Evolutionary conservation across 2,329 filamentous ascomycete genomes (phyloP).

Genomic region (Aspergillus pseudotamarii): DNA sequence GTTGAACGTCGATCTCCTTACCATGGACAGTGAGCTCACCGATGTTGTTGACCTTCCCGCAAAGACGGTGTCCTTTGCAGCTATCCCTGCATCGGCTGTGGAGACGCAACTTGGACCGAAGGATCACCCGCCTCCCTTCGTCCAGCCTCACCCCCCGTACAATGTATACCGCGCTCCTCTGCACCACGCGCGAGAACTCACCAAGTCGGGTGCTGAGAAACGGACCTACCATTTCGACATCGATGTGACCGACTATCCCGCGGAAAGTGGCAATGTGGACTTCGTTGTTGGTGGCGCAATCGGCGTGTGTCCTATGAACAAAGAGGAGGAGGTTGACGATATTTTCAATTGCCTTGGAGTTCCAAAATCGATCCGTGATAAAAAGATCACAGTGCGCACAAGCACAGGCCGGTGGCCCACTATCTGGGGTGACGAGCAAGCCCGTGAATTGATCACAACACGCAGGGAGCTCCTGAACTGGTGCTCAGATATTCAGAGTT

Average conservation of each 20-base stretch:
- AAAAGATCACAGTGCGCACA: constrained; percentile 78
- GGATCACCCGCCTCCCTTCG: constrained; percentile 78
- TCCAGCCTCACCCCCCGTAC: constrained; percentile 93
- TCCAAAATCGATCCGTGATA: constrained; percentile 80
- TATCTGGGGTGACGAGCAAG: constrained; percentile 90
- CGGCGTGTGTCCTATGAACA: constrained; percentile 88
- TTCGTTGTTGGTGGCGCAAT: constrained; percentile 97
- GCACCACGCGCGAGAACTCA: constrained; percentile 82
- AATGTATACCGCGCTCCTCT: constrained; percentile 89
- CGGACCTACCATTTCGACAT: constrained; percentile 97
- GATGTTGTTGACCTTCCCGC: constrained; percentile 72
- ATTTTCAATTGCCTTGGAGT: constrained; percentile 80
- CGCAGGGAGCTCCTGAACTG: constrained; percentile 90
- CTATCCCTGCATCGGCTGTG: constrained; percentile 37
- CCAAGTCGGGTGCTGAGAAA: constrained; percentile 87
- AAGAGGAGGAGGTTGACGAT: constrained; percentile 74
- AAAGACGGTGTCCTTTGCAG: constrained; percentile 69
- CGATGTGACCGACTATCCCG: constrained; percentile 91
- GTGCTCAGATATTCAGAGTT: constrained; percentile 93
- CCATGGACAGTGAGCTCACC: constrained; percentile 69
- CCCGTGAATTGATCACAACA: constrained; percentile 85
- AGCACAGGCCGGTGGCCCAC: constrained; percentile 88
- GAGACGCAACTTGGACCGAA: constrained; percentile 40
- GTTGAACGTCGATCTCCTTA: constrained; percentile 75
- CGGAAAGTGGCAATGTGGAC: constrained; percentile 76